Percentiles rank a stretch among this genome's conserved stretches.
These are phyloP conservation scores for Bimuria novae-zelandiae DNA, from an alignment of 2,329 filamentous ascomycete species.

Conservation along the genomic window DNA sequence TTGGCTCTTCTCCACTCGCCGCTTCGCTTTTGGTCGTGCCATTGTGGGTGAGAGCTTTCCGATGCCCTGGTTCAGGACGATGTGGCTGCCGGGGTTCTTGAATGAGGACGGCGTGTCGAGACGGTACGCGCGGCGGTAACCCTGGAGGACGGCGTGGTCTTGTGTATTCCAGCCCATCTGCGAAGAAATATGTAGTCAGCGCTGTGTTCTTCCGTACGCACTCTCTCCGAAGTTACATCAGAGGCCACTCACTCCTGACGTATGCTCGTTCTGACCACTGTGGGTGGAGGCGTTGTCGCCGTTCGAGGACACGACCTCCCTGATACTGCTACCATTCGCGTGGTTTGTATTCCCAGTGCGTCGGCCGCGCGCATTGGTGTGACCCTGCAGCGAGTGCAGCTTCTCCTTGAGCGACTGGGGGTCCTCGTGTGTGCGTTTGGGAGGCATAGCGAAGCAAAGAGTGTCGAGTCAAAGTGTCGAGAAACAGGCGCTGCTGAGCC, in stretches of 20 bases:
- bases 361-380: constrained; percentile 45
- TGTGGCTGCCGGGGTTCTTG: constrained; percentile 54
- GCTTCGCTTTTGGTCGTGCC: constrained; percentile 66
- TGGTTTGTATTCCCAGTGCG: constrained; percentile 35
- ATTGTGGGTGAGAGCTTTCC: constrained; percentile 77
- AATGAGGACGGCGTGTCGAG: constrained; percentile 74
- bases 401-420: constrained; percentile 49
- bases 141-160: constrained; percentile 69
- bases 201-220: constrained; percentile 10
- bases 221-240: constrained; percentile 5
- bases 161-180: constrained; percentile 70
- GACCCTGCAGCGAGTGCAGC: constrained; percentile 46
- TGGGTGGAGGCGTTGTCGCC: constrained; percentile 43
- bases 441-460: constrained; percentile 39
- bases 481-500: constrained; percentile 11
- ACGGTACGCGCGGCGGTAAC: constrained; percentile 75
- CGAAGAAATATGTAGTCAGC: constrained; percentile 12
- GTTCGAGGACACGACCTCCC: constrained; percentile 40
- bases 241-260: constrained; percentile 39
- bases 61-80: constrained; percentile 62
- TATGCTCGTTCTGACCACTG: constrained; percentile 42
- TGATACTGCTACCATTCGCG: constrained; percentile 42
- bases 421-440: constrained; percentile 47
- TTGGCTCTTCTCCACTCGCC: constrained; percentile 72
- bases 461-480: background rate